Evolutionary conservation across 139 green algal genomes (phyloP).

Genomic region (Gonium pectorale): DNA sequence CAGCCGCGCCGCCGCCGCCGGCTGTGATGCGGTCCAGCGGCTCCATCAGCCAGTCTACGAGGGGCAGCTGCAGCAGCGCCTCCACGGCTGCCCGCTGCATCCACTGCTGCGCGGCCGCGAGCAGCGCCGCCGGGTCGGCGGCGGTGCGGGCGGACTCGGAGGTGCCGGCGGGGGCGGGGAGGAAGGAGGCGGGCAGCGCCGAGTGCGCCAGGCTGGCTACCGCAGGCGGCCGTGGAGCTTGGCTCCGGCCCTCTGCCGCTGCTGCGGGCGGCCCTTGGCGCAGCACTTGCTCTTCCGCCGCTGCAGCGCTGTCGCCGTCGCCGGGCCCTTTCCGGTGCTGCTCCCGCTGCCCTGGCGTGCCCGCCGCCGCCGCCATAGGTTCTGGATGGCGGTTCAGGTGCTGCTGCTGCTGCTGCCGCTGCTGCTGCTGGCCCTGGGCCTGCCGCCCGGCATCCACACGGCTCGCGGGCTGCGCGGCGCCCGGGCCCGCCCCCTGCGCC

Average conservation of each 20-base stretch:
- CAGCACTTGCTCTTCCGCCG: background rate
- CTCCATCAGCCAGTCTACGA: slow-evolving; percentile 31
- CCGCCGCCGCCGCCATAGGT: background rate
- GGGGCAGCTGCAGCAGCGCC: slow-evolving; percentile 4
- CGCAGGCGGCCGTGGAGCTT: too few relatives aligned
- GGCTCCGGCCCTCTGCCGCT: background rate
- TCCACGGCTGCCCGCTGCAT: background rate
- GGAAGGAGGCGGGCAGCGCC: background rate
- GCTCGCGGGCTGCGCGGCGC: background rate
- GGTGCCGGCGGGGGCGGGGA: background rate
- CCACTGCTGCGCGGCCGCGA: background rate
- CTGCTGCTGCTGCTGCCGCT: slow-evolving; percentile 34
- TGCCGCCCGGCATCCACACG: background rate
- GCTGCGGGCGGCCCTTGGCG: background rate
- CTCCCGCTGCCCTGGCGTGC: too few relatives aligned
- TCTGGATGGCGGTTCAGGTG: too few relatives aligned
- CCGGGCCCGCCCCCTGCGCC: background rate
- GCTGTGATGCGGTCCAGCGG: background rate
- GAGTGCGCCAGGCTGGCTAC: too few relatives aligned
- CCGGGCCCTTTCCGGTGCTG: too few relatives aligned
- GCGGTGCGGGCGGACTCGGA: background rate
- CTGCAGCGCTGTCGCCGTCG: too few relatives aligned
- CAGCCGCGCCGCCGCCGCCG: background rate
- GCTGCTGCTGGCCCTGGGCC: slow-evolving; percentile 11
- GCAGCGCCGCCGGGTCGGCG: background rate